Conservation (phyloP, 306 rosid genomes). For the Castanea mollissima region DNA sequence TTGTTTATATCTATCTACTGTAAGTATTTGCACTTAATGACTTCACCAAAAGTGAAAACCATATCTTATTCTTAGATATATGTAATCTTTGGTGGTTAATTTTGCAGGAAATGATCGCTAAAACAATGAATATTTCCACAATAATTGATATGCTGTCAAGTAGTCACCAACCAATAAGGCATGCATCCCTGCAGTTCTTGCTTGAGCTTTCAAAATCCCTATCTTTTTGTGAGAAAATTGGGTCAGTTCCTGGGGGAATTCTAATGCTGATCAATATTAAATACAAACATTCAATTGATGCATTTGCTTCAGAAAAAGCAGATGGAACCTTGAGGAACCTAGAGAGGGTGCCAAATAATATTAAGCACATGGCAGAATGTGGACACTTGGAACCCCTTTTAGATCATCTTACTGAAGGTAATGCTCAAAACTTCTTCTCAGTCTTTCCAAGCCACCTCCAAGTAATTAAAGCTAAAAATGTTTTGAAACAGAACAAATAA, state of each 20-base stretch:
- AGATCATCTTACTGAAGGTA: constrained; percentile 41
- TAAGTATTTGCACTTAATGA: too few species aligned
- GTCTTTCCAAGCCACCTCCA: not conserved
- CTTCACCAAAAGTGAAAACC: not conserved
- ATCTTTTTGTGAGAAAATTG: constrained; percentile 36
- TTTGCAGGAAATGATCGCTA: constrained; percentile 38
- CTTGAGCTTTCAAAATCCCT: constrained; percentile 43
- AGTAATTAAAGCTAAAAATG: not conserved
- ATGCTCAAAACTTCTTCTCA: not conserved
- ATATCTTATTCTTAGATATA: not conserved
- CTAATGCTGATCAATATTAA: constrained; percentile 35
- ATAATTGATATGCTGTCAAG: constrained; percentile 35
- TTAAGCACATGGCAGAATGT: constrained; percentile 48
- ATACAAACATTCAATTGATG: constrained; percentile 24
- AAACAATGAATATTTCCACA: constrained; percentile 17
- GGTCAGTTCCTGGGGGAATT: constrained; percentile 38
- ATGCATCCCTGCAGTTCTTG: constrained; percentile 36
- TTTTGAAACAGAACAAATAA: not conserved
- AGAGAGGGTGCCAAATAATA: constrained; percentile 34
- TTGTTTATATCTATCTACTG: not conserved
- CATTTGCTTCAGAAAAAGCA: constrained; percentile 40
- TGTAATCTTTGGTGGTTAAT: not conserved
- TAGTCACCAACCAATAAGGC: constrained; percentile 25
- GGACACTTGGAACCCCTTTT: constrained; percentile 47
- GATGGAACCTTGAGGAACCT: constrained; percentile 40